Base-by-base conservation (phyloP, 1,284 basidiomycete species). In the Earliella scabrosa region DNA sequence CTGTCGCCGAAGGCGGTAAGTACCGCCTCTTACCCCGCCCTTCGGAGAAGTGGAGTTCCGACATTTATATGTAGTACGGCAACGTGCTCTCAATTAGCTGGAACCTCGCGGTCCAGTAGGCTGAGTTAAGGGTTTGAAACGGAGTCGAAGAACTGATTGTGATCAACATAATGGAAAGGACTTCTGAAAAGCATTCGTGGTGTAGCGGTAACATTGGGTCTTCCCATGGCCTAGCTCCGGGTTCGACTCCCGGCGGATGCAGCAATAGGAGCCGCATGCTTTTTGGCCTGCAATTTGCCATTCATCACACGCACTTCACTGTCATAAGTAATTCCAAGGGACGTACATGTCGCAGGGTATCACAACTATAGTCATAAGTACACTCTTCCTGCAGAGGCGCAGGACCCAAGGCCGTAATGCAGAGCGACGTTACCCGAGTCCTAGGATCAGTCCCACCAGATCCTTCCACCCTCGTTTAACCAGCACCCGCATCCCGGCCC, bases 231-330 rank as follows among this genome's bases (percentile, higher is more conserved):
- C 77, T 78, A 79, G 79, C 79, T 74, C 79, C 77, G 78, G 79
- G 78, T 80, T 80, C 79, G 79, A 81, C 75, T 81, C 79, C 78
- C 79, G 77, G 79, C 72, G 72, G 73, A 77, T 75, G 79, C 77
- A 77, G n/a, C n/a, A n/a, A n/a, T n/a, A n/a, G n/a, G n/a, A n/a
- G n/a, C n/a, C n/a, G n/a, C n/a, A n/a, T n/a, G n/a, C 2, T 2
- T 39, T 39, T 39, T 38, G 4, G 16, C n/a, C 18, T 18, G 35
- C 10, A 36, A 13, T 36, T 36, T 9, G 8, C 9, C 35, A n/a
- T 16, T 8, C 3, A 38, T 38, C 32, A 2, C 16, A 34, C 2
- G 11, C 32, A 11, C 32, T 34, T 5, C 23, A 6, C 5, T 44
- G 11, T 31, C 21, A 13, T 11, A 20, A 27, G 26, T 13, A 18